Evolutionary conservation across 495 filamentous ascomycete species (phyloP), one percentile per base, ranked within the genome.

Genomic region (Pseudotulostoma volvatum): DNA sequence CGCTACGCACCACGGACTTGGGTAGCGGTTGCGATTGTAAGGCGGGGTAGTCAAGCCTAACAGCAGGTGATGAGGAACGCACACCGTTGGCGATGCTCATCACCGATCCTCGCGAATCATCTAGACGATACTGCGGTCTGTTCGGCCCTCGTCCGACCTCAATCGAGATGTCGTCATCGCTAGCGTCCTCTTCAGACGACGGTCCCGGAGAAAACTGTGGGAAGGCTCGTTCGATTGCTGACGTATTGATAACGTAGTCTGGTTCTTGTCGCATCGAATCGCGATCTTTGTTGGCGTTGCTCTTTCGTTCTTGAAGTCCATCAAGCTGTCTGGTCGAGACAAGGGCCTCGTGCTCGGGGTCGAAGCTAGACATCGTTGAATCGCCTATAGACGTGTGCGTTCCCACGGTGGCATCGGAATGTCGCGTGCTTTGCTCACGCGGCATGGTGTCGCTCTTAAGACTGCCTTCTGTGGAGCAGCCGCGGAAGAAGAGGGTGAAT

Each of bases 221-320:
- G 53, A 79, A 79, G 37, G 68, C 63, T 46, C 66, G 69, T 16
- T 69, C 71, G 33, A 79, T 59, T 25, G 66, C 73, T 7, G 74
- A 79, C 4, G 74, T 79, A 57, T 79, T 73, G 47, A 79, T 64
- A 21, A 54, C 57, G 38, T 59, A 68, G 33, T 68, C 62, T 7
- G 61, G 62, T 34, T 68, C 62, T n/a, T 41, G 41, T n/a, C 28
- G 33, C 18, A 38, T 39, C 11, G 40, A 42, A 18, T 9, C 15
- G 17, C 56, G 47, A 15, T 58, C 56, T n/a, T 39, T 39, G 3
- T 41, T 31, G 16, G 42, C 18, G 11, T 48, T 50, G 21, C 45
- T 46, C 31, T 56, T 57, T 16, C 46, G 39, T 21, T 47, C 50
- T n/a, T 54, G 54, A 33, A 52, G 56, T 20, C 53, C 43, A 19